These are phyloP conservation scores for Lunasporangiospora selenospora DNA, from an alignment of 192 early-diverging fungal species.

Conservation along the genomic window DNA sequence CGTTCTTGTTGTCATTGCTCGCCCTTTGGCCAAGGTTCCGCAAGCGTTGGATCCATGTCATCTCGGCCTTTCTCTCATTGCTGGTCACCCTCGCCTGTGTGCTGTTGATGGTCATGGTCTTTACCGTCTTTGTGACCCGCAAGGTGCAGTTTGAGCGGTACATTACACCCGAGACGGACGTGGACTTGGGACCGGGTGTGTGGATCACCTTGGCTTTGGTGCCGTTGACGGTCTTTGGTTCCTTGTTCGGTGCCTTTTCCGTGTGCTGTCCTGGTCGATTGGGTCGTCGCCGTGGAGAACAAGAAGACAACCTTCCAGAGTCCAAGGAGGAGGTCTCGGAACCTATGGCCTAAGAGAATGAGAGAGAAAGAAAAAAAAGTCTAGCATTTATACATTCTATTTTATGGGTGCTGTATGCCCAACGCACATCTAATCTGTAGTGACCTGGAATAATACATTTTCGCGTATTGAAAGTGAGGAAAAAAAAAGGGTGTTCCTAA, in stretches of 20 bases:
- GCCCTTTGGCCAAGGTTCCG: conserved; percentile 21
- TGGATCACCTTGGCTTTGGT: conserved; percentile 36
- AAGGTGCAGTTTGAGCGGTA: conserved; percentile 31
- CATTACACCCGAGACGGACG: not conserved
- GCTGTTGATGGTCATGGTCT: conserved; percentile 24
- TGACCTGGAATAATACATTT: too few relatives aligned
- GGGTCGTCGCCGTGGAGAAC: too few relatives aligned
- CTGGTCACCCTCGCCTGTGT: conserved; percentile 25
- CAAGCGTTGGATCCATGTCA: conserved; percentile 28
- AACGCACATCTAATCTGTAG: too few relatives aligned
- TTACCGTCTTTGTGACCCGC: conserved; percentile 21
- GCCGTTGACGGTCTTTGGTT: conserved; percentile 26
- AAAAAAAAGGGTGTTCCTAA: too few relatives aligned
- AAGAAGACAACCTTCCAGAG: not conserved
- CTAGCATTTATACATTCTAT: too few relatives aligned
- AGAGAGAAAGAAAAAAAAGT: too few relatives aligned
- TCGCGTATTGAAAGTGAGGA: not conserved
- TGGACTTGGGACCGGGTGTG: conserved; percentile 23
- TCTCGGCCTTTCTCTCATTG: conserved; percentile 13
- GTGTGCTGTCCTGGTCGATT: conserved; percentile 33
- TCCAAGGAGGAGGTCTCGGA: conserved; percentile 26
- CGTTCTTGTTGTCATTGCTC: conserved; percentile 19
- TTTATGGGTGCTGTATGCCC: too few relatives aligned
- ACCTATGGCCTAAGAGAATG: too few relatives aligned
- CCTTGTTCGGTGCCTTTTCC: conserved; percentile 19